A percentile compares a stretch with the other conserved stretches of the same genome.
Evolutionary conservation across 139 green algal genomes (phyloP).

Genomic region (Chlamydomonas asymmetrica): DNA sequence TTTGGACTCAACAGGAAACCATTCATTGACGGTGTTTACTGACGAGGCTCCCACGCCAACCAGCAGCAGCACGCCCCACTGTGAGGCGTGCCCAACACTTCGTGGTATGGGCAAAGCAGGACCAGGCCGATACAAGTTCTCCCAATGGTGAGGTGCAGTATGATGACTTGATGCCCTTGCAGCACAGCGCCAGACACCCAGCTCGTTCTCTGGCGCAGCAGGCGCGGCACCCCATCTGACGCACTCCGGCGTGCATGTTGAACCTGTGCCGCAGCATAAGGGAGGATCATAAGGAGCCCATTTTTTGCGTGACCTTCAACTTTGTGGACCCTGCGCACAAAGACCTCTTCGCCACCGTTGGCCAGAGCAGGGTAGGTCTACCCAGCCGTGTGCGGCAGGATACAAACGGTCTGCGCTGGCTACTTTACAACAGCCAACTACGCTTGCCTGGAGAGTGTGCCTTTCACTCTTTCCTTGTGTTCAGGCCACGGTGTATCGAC

Average conservation of each 20-base stretch:
- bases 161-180: background rate
- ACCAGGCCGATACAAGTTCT: slow-evolving; percentile 16
- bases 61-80: too few relatives aligned
- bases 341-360: slow-evolving; percentile 67
- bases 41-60: too few relatives aligned
- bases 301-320: slow-evolving; percentile 75
- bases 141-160: background rate
- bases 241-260: too few relatives aligned
- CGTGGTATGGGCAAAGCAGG: too few relatives aligned
- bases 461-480: background rate
- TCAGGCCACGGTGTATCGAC: slow-evolving; percentile 72
- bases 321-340: slow-evolving; percentile 33
- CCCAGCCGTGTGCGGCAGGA: too few relatives aligned
- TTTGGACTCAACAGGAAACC: too few relatives aligned
- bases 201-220: too few relatives aligned
- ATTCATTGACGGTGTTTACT: too few relatives aligned
- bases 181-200: background rate
- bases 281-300: slow-evolving; percentile 51
- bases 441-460: too few relatives aligned
- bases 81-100: too few relatives aligned
- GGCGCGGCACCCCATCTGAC: too few relatives aligned
- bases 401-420: background rate
- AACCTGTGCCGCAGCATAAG: slow-evolving; percentile 46
- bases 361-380: slow-evolving; percentile 52
- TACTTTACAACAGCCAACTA: background rate